These are phyloP conservation scores for Phytophthora parvispora DNA, from an alignment of 352 stramenopile species.

Conservation along the genomic window DNA sequence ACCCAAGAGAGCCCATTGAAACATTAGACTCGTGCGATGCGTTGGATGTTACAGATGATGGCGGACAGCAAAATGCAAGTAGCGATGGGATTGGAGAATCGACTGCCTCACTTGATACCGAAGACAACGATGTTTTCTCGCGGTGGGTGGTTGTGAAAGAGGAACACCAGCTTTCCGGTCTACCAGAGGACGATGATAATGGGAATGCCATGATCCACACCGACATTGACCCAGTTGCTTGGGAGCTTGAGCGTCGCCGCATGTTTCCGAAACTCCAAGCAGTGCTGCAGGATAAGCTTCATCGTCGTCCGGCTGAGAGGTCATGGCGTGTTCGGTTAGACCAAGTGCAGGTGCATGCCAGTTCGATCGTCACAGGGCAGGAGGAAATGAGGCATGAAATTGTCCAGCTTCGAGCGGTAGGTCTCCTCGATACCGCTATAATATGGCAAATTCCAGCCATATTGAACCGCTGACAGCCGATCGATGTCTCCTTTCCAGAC, in stretches of 20 bases:
- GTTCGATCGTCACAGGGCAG: constrained; percentile 19
- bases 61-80: constrained; percentile 17
- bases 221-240: constrained; percentile 46
- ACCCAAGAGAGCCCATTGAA: constrained; percentile 56
- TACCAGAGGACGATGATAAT: constrained; percentile 10
- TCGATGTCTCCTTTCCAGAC: constrained; percentile 5
- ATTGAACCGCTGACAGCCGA: not conserved
- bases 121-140: constrained; percentile 46
- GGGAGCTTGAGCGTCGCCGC: constrained; percentile 45
- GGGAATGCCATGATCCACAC: constrained; percentile 51
- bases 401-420: constrained; percentile 32
- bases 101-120: constrained; percentile 30
- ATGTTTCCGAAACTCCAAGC: constrained; percentile 50
- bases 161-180: constrained; percentile 8
- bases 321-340: constrained; percentile 43
- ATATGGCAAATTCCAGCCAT: not conserved
- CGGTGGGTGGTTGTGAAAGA: constrained; percentile 59
- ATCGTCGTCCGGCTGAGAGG: constrained; percentile 19
- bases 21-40: constrained; percentile 50
- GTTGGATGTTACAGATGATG: constrained; percentile 57
- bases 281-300: constrained; percentile 30
- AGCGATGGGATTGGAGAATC: constrained; percentile 36
- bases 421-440: not conserved
- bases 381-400: constrained; percentile 28
- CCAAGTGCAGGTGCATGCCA: constrained; percentile 33